A percentile compares a stretch with the other conserved stretches of the same genome.
Conservation (phyloP, 2,329 filamentous ascomycete species). For the Penicillium vulpinum region DNA sequence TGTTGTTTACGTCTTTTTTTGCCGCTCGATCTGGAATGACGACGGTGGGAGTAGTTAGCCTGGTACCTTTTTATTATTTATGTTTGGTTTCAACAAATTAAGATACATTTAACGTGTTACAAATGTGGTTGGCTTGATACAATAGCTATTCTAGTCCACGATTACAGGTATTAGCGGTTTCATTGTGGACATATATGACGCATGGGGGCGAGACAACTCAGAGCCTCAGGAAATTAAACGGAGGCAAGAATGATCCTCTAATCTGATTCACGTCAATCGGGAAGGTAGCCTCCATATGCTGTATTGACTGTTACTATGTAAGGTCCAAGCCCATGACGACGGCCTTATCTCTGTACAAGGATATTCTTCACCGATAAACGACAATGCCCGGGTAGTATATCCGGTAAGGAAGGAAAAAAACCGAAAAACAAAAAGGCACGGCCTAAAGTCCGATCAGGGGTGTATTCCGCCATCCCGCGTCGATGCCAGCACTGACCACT, state of each 20-base stretch:
- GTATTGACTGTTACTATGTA: too few species aligned
- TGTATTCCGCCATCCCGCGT: slow-evolving; percentile 15
- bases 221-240: not conserved
- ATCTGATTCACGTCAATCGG: not conserved
- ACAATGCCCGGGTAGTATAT: not conserved
- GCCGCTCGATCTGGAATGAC: slow-evolving; percentile 1
- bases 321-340: not conserved
- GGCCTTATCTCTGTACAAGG: not conserved
- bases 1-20: not conserved
- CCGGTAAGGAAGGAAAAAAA: not conserved
- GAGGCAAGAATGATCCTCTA: too few species aligned
- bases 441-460: slow-evolving; percentile 18
- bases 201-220: not conserved
- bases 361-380: not conserved
- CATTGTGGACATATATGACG: slow-evolving; percentile 4
- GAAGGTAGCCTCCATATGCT: not conserved
- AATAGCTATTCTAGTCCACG: not conserved
- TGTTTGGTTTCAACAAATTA: not conserved
- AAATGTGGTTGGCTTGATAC: not conserved
- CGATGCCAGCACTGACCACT: slow-evolving; percentile 23
- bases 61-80: not conserved
- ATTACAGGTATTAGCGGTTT: not conserved
- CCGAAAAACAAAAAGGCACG: not conserved
- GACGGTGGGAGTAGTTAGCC: not conserved
- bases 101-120: not conserved